These are phyloP conservation scores for Sclerotinia trifoliorum DNA, from an alignment of 2,329 filamentous ascomycete genomes.

Conservation along the genomic window DNA sequence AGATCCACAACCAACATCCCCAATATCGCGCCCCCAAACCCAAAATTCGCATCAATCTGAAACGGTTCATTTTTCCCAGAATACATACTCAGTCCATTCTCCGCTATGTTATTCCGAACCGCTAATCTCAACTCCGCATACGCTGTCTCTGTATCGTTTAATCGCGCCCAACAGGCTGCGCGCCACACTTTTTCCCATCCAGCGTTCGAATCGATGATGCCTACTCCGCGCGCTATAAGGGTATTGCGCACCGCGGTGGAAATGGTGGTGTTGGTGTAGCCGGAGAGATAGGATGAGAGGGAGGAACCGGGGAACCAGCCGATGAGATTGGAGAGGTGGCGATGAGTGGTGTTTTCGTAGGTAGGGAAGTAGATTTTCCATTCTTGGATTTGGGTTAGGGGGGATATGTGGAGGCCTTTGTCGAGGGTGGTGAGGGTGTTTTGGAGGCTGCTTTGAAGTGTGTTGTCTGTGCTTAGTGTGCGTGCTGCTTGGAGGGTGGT, in stretches of 20 bases:
- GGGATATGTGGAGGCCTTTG: slow-evolving; percentile 49
- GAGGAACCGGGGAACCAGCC: slow-evolving; percentile 57
- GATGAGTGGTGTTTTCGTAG: slow-evolving; percentile 46
- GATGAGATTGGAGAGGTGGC: slow-evolving; percentile 55
- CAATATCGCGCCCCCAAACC: slow-evolving; percentile 49
- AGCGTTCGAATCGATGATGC: slow-evolving; percentile 51
- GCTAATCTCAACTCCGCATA: slow-evolving; percentile 50
- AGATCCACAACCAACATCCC: slow-evolving; percentile 54
- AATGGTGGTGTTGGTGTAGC: slow-evolving; percentile 46
- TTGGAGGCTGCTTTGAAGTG: slow-evolving; percentile 42
- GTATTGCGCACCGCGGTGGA: slow-evolving; percentile 48
- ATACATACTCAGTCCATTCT: slow-evolving; percentile 54
- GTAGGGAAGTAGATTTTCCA: slow-evolving; percentile 47
- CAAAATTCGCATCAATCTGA: slow-evolving; percentile 61
- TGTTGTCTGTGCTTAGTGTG: slow-evolving; percentile 28
- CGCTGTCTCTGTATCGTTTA: slow-evolving; percentile 52
- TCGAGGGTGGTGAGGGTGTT: slow-evolving; percentile 48
- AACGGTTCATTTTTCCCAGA: slow-evolving; percentile 48
- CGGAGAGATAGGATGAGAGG: slow-evolving; percentile 45
- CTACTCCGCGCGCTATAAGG: slow-evolving; percentile 48
- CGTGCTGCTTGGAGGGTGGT: slow-evolving; percentile 14
- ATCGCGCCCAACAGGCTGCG: slow-evolving; percentile 53
- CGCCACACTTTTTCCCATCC: slow-evolving; percentile 61
- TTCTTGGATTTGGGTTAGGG: slow-evolving; percentile 48
- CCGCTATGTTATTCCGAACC: slow-evolving; percentile 50